Conservation (phyloP, 1,139 yeast genomes). For the Protomyces lactucae-debilis region DNA sequence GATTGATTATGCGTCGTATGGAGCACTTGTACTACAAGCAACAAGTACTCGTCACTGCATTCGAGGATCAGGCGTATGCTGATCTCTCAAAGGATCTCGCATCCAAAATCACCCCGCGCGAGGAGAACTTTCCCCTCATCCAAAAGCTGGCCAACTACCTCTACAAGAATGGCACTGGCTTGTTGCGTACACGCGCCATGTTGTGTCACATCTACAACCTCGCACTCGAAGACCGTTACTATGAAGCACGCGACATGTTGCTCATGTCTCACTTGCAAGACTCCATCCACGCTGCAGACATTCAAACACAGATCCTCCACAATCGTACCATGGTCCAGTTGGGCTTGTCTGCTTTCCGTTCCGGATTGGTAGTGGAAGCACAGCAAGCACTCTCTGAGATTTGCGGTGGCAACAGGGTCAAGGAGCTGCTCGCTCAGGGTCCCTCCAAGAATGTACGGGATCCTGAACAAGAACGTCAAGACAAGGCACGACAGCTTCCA, state of each 20-base stretch:
- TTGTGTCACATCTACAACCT: conserved; percentile 82
- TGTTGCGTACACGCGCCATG: conserved; percentile 76
- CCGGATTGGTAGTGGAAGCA: conserved; percentile 78
- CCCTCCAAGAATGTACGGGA: conserved; percentile 63
- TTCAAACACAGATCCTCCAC: conserved; percentile 81
- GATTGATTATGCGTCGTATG: conserved; percentile 76
- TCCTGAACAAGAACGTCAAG: conserved; percentile 45
- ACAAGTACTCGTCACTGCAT: conserved; percentile 59
- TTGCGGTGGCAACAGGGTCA: conserved; percentile 77
- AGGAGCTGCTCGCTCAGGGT: conserved; percentile 94
- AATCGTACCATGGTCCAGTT: conserved; percentile 94
- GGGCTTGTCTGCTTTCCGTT: conserved; percentile 92
- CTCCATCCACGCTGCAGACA: conserved; percentile 76
- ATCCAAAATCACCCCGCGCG: conserved; percentile 41
- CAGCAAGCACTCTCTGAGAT: conserved; percentile 86
- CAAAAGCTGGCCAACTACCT: conserved; percentile 62
- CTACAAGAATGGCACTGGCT: conserved; percentile 59
- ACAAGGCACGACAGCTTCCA: conserved; percentile 82
- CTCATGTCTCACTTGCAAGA: conserved; percentile 79
- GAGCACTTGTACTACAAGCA: conserved; percentile 95
- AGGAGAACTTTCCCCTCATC: conserved; percentile 47
- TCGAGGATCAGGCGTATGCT: conserved; percentile 71
- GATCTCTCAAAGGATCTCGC: conserved; percentile 41
- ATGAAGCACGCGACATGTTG: conserved; percentile 81
- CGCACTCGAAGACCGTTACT: conserved; percentile 80